Evolutionary conservation across 805 yeast species (phyloP).

Genomic region (Yarrowia sp.): DNA sequence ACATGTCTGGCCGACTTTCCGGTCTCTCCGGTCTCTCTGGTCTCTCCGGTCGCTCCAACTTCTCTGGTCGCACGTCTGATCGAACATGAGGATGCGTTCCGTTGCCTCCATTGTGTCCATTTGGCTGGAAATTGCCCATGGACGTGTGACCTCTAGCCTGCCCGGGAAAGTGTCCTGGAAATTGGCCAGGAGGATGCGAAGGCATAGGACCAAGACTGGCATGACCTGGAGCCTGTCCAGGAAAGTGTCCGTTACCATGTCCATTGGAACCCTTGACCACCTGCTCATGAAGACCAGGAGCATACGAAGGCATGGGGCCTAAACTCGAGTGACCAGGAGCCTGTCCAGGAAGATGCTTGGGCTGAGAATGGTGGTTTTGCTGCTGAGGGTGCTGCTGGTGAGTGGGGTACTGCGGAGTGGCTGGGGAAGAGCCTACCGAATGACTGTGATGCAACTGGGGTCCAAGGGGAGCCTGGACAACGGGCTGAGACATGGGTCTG

Average conservation of each 20-base stretch:
- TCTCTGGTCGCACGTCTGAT: background rate
- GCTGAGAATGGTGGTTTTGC: background rate
- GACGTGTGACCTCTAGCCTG: slow-evolving; percentile 3
- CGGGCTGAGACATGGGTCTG: slow-evolving; percentile 30
- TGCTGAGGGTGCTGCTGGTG: background rate
- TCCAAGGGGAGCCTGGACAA: slow-evolving; percentile 1
- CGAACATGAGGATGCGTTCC: background rate
- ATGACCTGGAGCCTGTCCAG: slow-evolving; percentile 21
- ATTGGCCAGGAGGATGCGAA: slow-evolving; percentile 26
- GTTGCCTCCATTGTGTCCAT: background rate
- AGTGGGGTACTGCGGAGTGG: slow-evolving; percentile 1
- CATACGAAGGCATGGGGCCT: slow-evolving; percentile 26
- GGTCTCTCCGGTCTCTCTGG: background rate
- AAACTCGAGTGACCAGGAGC: slow-evolving; percentile 29
- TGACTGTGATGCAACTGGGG: slow-evolving; percentile 12
- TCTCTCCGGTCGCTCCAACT: background rate
- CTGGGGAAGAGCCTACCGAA: slow-evolving; percentile 12
- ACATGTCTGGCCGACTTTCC: background rate
- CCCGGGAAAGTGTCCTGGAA: slow-evolving; percentile 4
- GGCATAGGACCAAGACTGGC: slow-evolving; percentile 33
- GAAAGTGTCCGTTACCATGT: slow-evolving; percentile 10
- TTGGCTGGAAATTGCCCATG: background rate
- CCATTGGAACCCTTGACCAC: background rate
- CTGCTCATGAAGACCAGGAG: slow-evolving; percentile 16
- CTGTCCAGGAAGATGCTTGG: slow-evolving; percentile 3